Evolutionary conservation across 2,329 filamentous ascomycete species (phyloP), one percentile per base, ranked within the genome.

Genomic region (Paraphaeosphaeria sporulosa): DNA sequence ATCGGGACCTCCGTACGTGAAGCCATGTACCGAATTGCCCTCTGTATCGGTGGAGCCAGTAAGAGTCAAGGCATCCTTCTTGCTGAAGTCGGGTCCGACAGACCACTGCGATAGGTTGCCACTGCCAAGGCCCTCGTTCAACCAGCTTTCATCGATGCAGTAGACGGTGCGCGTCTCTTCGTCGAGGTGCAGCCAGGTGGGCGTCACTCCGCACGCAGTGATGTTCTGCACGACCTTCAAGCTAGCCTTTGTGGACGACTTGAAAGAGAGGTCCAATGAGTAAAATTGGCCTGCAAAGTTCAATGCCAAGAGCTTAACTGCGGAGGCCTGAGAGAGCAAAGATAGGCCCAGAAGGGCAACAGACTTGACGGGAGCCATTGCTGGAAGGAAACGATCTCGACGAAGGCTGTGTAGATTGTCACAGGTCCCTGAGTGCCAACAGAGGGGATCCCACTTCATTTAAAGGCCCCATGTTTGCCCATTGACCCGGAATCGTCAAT

Each of bases 1-100:
- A 57, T 76, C 65, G 5, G 65, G 9, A 10, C 74, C 72, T 8
- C 72, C 72, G 53, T 76, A 76, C 2, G 75, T 63, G 1, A 64
- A 50, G 8, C 64, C 71, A 3, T 71, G 71, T 32, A 76, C 71
- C 9, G 59, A 65, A 25, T 71, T 67, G 8, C 64, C 59, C 8
- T 70, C 65, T 7, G 73, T 71, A 10, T 65, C 59, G 0, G 61
- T 72, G 34, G 68, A 75, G 6, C 71, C 71, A 17, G 54, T 59
- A 5, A 60, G 38, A 0, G 58, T 70, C 50, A 76, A 32, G 12
- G 64, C 69, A 49, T 70, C 70, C 2, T 42, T 55, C 19, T 55
- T 47, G 17, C n/a, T 40, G 42, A 47, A 55, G 27, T 46, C 44
- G 13, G 10, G n/a, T n/a, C 54, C 44, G 40, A 50, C 6, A 13